Base-by-base conservation (phyloP, 1,139 yeast species). In the Petasospora fabianii region DNA sequence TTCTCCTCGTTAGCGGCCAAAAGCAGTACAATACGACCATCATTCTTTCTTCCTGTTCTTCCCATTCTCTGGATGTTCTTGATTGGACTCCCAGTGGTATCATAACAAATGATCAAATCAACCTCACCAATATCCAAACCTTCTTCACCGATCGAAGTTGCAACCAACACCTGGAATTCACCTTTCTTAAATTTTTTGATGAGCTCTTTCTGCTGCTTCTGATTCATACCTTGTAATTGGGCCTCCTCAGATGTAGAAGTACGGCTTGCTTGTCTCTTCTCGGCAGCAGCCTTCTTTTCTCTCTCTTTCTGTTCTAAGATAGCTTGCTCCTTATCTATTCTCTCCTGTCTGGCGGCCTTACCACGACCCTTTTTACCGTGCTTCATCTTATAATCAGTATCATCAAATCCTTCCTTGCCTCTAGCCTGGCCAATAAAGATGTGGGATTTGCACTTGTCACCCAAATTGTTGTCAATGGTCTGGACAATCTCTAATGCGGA, bases 61-160 rank as follows among this genome's bases (percentile, higher is more conserved):
- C 99, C 99, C 94, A 94, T 86, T 51, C 99, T 69, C 59, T 94
- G 99, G 33, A 94, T 74, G 53, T 85, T 88, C 44, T 95, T 86
- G 42, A 94, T 92, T 0, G 98, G 97, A 34, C 96, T 86, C 24
- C 88, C 73, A 0, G 97, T 88, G 1, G 96, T 86, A 54, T 94
- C 98, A 60, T 81, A 92, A 55, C 97, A 88, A 6, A 92, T 73
- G 50, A 94, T 92, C 52, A 92, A 60, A 59, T 94, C 98, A 37
- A 94, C 98, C 56, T 94, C 97, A 24, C 98, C 97, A 49, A 94
- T 94, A 68, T 94, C 98, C 46, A 94, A 71, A 37, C 99, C 99
- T 68, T 94, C 99, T 60, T 94, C 99, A 32, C 97, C 99, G 57
- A 94, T 92, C 0, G 97, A 88, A 0, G 99, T 94, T 6, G 97